Base-by-base conservation (phyloP, 2,329 filamentous ascomycete species). In the Aspergillus melleus region DNA sequence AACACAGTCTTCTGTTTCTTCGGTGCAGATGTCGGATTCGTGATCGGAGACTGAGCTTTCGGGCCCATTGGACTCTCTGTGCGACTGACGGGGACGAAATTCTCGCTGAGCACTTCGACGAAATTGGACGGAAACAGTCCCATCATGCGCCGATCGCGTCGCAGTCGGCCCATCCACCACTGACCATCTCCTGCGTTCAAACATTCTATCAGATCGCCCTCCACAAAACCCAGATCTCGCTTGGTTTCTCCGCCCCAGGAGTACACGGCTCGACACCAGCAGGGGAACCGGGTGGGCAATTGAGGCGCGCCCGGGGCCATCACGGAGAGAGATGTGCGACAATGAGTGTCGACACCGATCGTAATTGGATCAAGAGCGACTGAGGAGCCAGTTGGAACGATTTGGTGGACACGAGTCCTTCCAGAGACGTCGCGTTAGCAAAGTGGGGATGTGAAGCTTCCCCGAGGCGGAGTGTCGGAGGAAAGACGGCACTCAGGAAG, bases 41-140 rank as follows among this genome's bases (percentile, higher is more conserved):
- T 72, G 52, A 73, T 74, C 55, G 79, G 77, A 57, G 79, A 75
- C 44, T 77, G 80, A 66, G 80, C 83, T 59, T 80, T 88, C 52
- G 72, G 62, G 66, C 79, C 79, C 77, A 92, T 77, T 66, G 85
- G 76, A 64, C 80, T 79, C 63, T 80, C 75, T 30, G 77, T 76
- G 22, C 81, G 75, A 64, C 74, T 81, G 61, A 80, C 76, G 16
- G 95, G 95, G 59, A 91, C 88, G 74, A 96, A 98, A 74, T 88
- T 86, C 61, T 95, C 87, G 57, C 91, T 90, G 32, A 99, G 84
- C 6, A 99, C 85, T 74, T 96, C 87, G 72, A 99, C 95, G 72
- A 99, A 99, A 79, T 99, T 99, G 70, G 93, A 97, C 0, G 95
- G 95, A 72, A 99, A 99, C 20, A 95, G 83, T 56, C 95, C 95